A percentile compares a stretch with the other conserved stretches of the same genome.
phyloP scores from a whole-genome alignment of 2,329 filamentous ascomycete genomes.

The Chaetomiaceae sp. region DNA sequence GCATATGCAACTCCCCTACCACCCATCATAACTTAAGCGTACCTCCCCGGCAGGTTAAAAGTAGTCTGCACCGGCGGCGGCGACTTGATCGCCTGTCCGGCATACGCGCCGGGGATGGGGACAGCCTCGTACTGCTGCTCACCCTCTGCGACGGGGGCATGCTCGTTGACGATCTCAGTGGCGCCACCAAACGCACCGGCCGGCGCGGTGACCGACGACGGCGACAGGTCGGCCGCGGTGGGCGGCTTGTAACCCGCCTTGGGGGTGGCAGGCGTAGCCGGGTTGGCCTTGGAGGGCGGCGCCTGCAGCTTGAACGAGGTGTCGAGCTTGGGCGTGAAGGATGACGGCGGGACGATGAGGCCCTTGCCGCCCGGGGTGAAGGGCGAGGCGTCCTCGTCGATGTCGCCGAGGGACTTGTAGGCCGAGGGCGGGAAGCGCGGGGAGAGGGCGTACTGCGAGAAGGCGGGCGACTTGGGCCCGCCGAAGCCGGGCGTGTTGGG shows the following conservation, averaged over 20 bases:
- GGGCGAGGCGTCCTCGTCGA: slow-evolving; percentile 36
- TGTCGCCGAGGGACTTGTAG: slow-evolving; percentile 43
- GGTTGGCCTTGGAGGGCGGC: slow-evolving; percentile 73
- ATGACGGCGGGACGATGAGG: slow-evolving; percentile 59
- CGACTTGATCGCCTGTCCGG: slow-evolving; percentile 50
- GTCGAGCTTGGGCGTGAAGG: slow-evolving; percentile 45
- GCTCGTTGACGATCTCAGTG: slow-evolving; percentile 52
- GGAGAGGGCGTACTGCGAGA: slow-evolving; percentile 51
- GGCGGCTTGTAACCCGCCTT: slow-evolving; percentile 53
- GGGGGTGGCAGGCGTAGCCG: slow-evolving; percentile 65
- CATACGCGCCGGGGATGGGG: slow-evolving; percentile 83
- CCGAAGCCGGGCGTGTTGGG: slow-evolving; percentile 91
- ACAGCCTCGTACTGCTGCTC: slow-evolving; percentile 83
- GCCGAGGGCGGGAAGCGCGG: slow-evolving; percentile 57
- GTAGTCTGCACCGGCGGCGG: slow-evolving; percentile 43
- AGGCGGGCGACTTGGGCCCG: slow-evolving; percentile 60
- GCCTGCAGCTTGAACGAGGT: slow-evolving; percentile 76
- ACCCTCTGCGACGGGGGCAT: slow-evolving; percentile 66
- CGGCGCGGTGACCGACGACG: slow-evolving; percentile 24
- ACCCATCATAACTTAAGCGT: neutral
- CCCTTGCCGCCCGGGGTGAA: slow-evolving; percentile 51
- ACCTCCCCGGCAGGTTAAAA: slow-evolving; percentile 37
- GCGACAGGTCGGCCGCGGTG: slow-evolving; percentile 24
- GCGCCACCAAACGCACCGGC: slow-evolving; percentile 30
- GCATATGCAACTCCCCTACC: neutral